Percentiles rank a stretch among this genome's conserved stretches.
Evolutionary conservation across 176 grass and related monocot genomes (phyloP).

Genomic region (Rhynchospora tenuis): DNA sequence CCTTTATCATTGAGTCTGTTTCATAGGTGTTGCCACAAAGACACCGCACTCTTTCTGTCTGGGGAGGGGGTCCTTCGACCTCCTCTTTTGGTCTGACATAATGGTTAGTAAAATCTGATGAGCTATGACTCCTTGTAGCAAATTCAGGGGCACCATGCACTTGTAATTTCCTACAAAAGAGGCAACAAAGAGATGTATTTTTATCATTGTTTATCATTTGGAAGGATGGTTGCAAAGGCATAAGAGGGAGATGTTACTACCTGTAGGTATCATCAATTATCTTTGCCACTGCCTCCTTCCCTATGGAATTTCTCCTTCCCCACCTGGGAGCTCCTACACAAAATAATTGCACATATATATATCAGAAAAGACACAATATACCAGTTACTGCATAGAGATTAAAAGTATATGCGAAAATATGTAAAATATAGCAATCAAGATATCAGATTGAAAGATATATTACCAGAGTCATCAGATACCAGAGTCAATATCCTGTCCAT

Average conservation of each 20-base stretch:
- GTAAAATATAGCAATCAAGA: not conserved
- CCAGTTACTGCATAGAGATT: not conserved
- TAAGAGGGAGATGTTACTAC: conserved; percentile 37
- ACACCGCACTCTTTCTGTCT: conserved; percentile 58
- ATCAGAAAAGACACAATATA: not conserved
- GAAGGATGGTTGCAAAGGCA: not conserved
- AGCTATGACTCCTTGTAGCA: conserved; percentile 51
- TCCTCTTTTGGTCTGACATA: conserved; percentile 66
- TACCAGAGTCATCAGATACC: conserved; percentile 83
- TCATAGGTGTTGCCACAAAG: conserved; percentile 44
- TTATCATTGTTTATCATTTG: not conserved
- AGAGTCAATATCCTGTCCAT: conserved; percentile 70
- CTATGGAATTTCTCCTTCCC: conserved; percentile 61
- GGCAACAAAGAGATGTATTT: not conserved
- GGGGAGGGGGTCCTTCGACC: conserved; percentile 34
- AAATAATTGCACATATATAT: conserved; percentile 24
- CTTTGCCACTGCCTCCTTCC: conserved; percentile 73
- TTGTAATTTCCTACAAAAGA: conserved; percentile 86
- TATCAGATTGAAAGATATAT: not conserved
- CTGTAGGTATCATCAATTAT: conserved; percentile 94
- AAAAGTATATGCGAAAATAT: not conserved
- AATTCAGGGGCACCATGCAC: conserved; percentile 61
- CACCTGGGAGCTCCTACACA: conserved; percentile 51
- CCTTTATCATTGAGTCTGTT: conserved; percentile 62
- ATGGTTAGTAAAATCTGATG: conserved; percentile 56